A percentile compares a stretch with the other conserved stretches of the same genome.
phyloP scores from a whole-genome alignment of 805 yeast species.

The Kregervanrija fluxuum region DNA sequence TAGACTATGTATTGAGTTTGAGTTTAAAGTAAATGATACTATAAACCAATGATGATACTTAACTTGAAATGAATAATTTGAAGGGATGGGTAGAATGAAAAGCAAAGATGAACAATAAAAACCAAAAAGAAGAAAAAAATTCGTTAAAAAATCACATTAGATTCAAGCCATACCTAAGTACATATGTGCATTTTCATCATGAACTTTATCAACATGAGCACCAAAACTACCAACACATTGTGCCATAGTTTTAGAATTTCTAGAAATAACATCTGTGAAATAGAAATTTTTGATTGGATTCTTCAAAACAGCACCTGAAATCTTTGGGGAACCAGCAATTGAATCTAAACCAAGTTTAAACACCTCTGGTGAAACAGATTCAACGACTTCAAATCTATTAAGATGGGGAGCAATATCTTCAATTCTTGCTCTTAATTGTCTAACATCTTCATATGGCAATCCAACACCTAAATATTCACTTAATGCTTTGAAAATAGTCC shows the following conservation, averaged over 20 bases:
- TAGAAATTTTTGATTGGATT: conserved; percentile 78
- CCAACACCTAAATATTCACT: conserved; percentile 67
- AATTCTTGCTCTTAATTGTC: conserved; percentile 61
- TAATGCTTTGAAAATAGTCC: conserved; percentile 80
- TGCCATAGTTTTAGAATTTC: conserved; percentile 89
- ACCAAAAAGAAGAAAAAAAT: conserved; percentile 4
- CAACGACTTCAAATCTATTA: conserved; percentile 66
- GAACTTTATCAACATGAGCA: conserved; percentile 52
- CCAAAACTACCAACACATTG: conserved; percentile 71
- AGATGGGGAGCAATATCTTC: conserved; percentile 77
- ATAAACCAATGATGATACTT: too few relatives aligned
- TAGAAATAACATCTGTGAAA: conserved; percentile 80
- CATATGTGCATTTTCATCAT: conserved; percentile 37
- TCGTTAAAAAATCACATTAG: not conserved
- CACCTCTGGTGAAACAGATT: conserved; percentile 53
- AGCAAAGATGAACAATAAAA: not conserved
- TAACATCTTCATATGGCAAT: conserved; percentile 69
- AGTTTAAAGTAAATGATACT: too few relatives aligned
- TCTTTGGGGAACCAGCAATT: conserved; percentile 26
- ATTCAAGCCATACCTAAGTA: conserved; percentile 25
- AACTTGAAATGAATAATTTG: too few relatives aligned
- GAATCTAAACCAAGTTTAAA: conserved; percentile 51
- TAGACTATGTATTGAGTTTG: too few relatives aligned
- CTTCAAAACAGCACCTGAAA: conserved; percentile 40
- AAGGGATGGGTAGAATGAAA: too few relatives aligned